Base-by-base conservation (phyloP, 257 asterid species). In the Jacaranda mimosifolia region DNA sequence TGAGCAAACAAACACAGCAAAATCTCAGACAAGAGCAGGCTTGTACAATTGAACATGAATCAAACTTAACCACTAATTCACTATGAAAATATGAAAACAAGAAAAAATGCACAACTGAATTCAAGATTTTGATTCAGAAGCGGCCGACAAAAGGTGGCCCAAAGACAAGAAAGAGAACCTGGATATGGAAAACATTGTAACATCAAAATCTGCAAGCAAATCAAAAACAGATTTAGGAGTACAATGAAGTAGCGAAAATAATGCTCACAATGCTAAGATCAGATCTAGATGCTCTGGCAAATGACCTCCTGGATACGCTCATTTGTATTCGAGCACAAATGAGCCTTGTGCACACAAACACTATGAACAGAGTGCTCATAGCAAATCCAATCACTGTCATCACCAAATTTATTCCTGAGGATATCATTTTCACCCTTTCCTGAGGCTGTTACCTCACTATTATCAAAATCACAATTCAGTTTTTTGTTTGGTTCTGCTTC, bases 351-450 rank as follows among this genome's bases (percentile, higher is more conserved):
- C 96, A 94, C 3, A 94, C 96, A 82, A 91, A 94, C 60, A 90
- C 95, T 52, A 94, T 91, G 84, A 94, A 91, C 94, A 88, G 78
- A 60, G 83, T 86, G 85, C 98, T 94, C 57, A 89, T 75, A 18
- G 89, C 85, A 88, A 91, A 94, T 74, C 97, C 98, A 75, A 90
- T 89, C 82, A 90, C 97, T 59, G 97, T 90, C 98, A 91, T 94
- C 89, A 91, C 97, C 85, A 94, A 85, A 83, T 91, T 90, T 77
- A 78, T 79, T 81, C 90, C 86, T 4, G 92, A 81, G 83, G 91
- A 83, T 83, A 77, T 89, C 95, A 83, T 88, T 77, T 77, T 57
- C 35, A 6, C 63, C 36, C 72, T 53, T 46, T 17, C 40, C 40
- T 26, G 48, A 40, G 35, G 58, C 72, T 70, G 58, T 3, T 63